Evolutionary conservation across 331 rosid species (phyloP), one percentile per base, ranked within the genome.

Genomic region (Arachis monticola): DNA sequence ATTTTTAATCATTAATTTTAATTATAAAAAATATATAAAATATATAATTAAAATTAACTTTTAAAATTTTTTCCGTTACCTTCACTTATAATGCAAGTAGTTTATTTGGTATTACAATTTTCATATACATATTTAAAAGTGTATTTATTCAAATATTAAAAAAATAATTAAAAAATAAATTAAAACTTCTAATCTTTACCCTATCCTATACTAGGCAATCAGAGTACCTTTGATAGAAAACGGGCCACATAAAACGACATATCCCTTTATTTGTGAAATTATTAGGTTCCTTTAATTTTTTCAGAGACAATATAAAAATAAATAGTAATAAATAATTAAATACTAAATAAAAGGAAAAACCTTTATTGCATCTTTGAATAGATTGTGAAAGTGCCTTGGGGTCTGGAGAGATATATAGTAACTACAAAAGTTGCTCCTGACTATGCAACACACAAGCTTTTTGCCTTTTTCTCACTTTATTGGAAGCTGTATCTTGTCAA

Each of bases 351-450:
- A 80, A 57, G 17, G 31, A 52, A 52, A 62, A 63, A 50, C 58
- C 9, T 76, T 51, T 76, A 74, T 56, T 42, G 47, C 60, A 53
- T 60, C 73, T 58, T 67, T 76, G 78, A 76, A 76, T 72, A 55
- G 69, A 72, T 70, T 40, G 67, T 58, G 40, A 57, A 55, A 42
- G 57, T 73, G 82, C 61, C 10, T 70, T 41, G 70, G 57, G 44
- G 69, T 35, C 3, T 35, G 40, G 22, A 17, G 3, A 35, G 40
- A 17, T 68, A 64, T 56, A 55, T 11, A 50, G 64, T 44, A 63
- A 64, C 72, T 64, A 44, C 9, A 77, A 77, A 77, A 73, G 64
- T 77, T 69, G 53, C 8, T 13, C 57, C 50, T 44, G 56, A 63
- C 64, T 50, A 58, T 32, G 48, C 53, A 73, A 50, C 69, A 69